Evolutionary conservation across 2,329 filamentous ascomycete genomes (phyloP), one percentile per base, ranked within the genome.

Genomic region (Aspergillus neotritici): DNA sequence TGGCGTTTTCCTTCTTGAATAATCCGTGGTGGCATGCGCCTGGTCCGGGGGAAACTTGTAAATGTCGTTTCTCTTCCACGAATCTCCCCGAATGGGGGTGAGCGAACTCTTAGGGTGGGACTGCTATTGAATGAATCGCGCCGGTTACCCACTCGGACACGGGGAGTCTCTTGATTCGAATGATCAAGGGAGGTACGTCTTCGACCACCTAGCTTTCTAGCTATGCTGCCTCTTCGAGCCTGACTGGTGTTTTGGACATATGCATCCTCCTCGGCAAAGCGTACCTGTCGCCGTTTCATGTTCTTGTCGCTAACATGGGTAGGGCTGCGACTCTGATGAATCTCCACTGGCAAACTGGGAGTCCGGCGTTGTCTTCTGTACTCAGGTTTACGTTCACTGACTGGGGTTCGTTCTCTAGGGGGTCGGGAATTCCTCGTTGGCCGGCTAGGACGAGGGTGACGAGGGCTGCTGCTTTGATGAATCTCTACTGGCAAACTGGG

Each of bases 1-100:
- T 52, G 49, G 34, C 50, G 47, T n/a, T 49, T 47, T 5, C 56
- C 57, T n/a, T 55, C 56, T 35, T 58, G 54, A 33, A 60, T 56
- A 13, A 60, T 56, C n/a, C 40, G 44, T 40, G 57, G 54, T 25
- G 43, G 48, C 31, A 32, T 14, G 25, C 34, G 48, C 25, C 17
- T 31, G 29, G 37, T 44, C 28, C 25, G 28, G 14, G 28, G 21
- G 13, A 28, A 8, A 25, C 9, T 7, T 11, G 37, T 15, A 28
- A 14, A 40, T 32, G 33, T 11, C 30, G 31, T 47, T 25, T 25
- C 21, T 8, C 7, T 25, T 9, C 21, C 21, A 25, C 21, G 7
- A 6, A 8, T 25, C 21, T 25, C 21, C 9, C 21, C 3, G 21
- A 25, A 25, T 9, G 21, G 21, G 7, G 21, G 21, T 3, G 21